A percentile compares a stretch with the other conserved stretches of the same genome.
These are phyloP conservation scores for Firmiana major DNA, from an alignment of 345 rosid species.

Conservation along the genomic window DNA sequence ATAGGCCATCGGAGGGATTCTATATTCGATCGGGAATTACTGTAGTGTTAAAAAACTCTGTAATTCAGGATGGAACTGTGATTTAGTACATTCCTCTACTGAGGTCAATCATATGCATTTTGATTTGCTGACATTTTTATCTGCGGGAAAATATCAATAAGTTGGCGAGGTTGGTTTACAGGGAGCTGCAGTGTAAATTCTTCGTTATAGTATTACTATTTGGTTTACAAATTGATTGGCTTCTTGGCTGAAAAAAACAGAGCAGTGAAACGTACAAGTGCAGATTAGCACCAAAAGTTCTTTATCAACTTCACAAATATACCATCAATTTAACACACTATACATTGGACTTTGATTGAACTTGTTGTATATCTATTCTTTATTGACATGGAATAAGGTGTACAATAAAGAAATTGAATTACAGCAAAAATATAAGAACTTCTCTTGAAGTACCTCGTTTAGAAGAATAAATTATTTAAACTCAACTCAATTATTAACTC, in stretches of 20 bases:
- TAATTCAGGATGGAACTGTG: conserved; percentile 59
- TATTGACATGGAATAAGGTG: not conserved
- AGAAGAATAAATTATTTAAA: too few species aligned
- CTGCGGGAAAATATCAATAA: not conserved
- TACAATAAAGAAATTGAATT: too few species aligned
- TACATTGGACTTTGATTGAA: too few species aligned
- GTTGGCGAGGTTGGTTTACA: not conserved
- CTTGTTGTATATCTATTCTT: not conserved
- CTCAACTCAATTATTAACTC: too few species aligned
- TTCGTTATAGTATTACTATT: not conserved
- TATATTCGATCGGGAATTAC: conserved; percentile 85
- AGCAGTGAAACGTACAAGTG: not conserved
- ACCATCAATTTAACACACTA: not conserved
- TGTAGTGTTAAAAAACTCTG: conserved; percentile 53
- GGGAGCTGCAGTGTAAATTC: not conserved
- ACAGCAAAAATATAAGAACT: too few species aligned
- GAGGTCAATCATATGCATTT: not conserved
- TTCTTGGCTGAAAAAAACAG: not conserved
- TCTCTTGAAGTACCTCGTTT: too few species aligned
- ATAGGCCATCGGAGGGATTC: conserved; percentile 73
- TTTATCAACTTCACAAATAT: not conserved
- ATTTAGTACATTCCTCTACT: conserved; percentile 26
- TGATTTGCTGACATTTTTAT: not conserved
- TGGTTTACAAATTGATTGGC: not conserved
- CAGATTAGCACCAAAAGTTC: not conserved